These are phyloP conservation scores for Alternaria arborescens DNA, from an alignment of 2,329 filamentous ascomycete species.

Conservation along the genomic window DNA sequence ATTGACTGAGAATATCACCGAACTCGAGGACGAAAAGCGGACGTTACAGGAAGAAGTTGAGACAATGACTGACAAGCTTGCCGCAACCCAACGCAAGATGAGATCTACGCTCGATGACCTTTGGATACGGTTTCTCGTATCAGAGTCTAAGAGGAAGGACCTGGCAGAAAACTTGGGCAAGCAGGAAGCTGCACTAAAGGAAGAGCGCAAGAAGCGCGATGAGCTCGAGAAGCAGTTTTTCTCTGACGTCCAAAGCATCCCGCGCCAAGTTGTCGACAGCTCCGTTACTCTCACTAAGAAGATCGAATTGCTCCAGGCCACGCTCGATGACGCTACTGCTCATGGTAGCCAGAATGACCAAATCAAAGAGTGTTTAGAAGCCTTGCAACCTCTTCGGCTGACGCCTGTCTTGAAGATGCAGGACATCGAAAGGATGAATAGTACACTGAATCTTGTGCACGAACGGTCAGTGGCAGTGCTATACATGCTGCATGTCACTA, in stretches of 20 bases:
- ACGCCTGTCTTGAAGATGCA: constrained; percentile 29
- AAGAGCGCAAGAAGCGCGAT: constrained; percentile 32
- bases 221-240: constrained; percentile 34
- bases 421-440: constrained; percentile 33
- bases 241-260: constrained; percentile 24
- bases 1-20: constrained; percentile 27
- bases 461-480: constrained; percentile 27
- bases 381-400: constrained; percentile 26
- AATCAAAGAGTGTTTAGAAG: constrained; percentile 29
- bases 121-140: constrained; percentile 17
- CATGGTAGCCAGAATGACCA: constrained; percentile 3
- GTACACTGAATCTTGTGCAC: constrained; percentile 32
- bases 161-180: constrained; percentile 23
- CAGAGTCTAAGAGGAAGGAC: constrained; percentile 21
- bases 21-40: constrained; percentile 34
- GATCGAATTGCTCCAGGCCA: constrained; percentile 21
- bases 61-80: constrained; percentile 17
- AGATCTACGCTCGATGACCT: constrained; percentile 28
- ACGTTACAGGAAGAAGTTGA: constrained; percentile 24
- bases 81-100: constrained; percentile 23
- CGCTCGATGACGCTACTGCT: constrained; percentile 10
- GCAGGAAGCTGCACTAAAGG: constrained; percentile 21
- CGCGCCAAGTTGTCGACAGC: constrained; percentile 23
- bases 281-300: constrained; percentile 24
- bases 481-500: not conserved